Base-by-base conservation (phyloP, 1,284 basidiomycete species). In the Waitea zeae region DNA sequence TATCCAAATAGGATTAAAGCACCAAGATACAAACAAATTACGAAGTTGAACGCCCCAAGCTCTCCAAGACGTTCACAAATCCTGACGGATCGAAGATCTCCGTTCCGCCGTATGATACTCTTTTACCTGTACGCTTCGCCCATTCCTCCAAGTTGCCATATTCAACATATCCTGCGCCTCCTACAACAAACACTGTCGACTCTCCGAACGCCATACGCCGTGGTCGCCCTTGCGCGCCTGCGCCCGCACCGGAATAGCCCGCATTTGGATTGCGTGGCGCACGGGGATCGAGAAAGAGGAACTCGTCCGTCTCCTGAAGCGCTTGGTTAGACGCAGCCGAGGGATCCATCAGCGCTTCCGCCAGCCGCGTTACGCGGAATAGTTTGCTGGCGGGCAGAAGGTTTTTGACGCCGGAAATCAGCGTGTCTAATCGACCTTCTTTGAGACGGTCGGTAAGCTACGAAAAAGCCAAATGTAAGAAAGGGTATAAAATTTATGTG, bases 351-450 rank as follows among this genome's bases (percentile, higher is more conserved):
- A 99, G 63, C 3, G 93, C 90, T 47, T 96, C 92, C 1, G 88
- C 80, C 17, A 99, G 64, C 5, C 93, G 76, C 0, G 95, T 97
- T 31, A 96, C 75, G 5, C 88, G 80, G 29, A 96, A 68, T 38
- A 96, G 74, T 57, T 98, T 99, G 50, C 89, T 87, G 0, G 86
- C 81, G 0, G 95, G 95, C 11, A 99, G 59, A 64, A 99, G 93
- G 59, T 96, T 97, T 56, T 96, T 96, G 40, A 99, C 95, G 19
- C 92, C 93, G 1, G 90, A 92, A 38, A 99, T 86, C 9, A 98
- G 63, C 52, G 95, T 93, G 51, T 98, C 93, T 27, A 95, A 64
- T 15, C 89, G 89, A 24, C 88, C 84, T 52, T 96, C 93, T 56
- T 95, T 88, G 40, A 99, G 60, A 31, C 88, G 70, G 52, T 93